Evolutionary conservation across 2,329 filamentous ascomycete genomes (phyloP), one percentile per base, ranked within the genome.

Genomic region (Aspergillus candidus): DNA sequence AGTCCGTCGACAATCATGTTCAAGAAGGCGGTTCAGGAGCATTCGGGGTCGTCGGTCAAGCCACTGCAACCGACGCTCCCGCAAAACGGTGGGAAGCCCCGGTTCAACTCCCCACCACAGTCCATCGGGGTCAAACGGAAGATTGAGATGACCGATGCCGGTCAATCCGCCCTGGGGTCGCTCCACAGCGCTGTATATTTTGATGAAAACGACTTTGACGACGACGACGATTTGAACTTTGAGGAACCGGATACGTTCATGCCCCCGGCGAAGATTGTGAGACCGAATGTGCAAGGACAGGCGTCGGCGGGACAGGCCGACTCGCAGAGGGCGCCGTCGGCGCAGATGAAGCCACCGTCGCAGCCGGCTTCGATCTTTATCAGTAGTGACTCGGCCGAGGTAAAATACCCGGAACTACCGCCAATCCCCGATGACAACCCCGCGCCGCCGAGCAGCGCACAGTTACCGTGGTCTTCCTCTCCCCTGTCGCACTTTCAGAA

Each of bases 121-220:
- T 54, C 60, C 6, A 44, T 53, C 32, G 65, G 64, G 10, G 52
- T 63, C 40, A 69, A 68, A 48, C 62, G 66, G 35, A 70, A 70
- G 49, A 54, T 67, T 14, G 67, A 69, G 30, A 58, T 62, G 52
- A 46, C 55, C 35, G 54, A 51, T 41, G 43, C 53, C 10, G 54
- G 55, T 13, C 54, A 57, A 35, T 66, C 64, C 5, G 53, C 58
- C 5, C 50, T 75, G 43, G 65, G 63, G 1, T 68, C 66, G 11
- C 61, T 76, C 13, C 72, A 74, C 52, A 67, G 62, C 38, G 65
- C 64, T 4, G 77, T 85, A 8, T 79, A 77, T 48, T 86, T 89
- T 50, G 79, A 82, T 47, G 86, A 89, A 50, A 83, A 91, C 55
- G 90, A 95, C 59, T 93, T 94, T 53, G 88, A 88, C 56, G 86